These are phyloP conservation scores for Aphanomyces cochlioides DNA, from an alignment of 352 stramenopile genomes.

Conservation along the genomic window DNA sequence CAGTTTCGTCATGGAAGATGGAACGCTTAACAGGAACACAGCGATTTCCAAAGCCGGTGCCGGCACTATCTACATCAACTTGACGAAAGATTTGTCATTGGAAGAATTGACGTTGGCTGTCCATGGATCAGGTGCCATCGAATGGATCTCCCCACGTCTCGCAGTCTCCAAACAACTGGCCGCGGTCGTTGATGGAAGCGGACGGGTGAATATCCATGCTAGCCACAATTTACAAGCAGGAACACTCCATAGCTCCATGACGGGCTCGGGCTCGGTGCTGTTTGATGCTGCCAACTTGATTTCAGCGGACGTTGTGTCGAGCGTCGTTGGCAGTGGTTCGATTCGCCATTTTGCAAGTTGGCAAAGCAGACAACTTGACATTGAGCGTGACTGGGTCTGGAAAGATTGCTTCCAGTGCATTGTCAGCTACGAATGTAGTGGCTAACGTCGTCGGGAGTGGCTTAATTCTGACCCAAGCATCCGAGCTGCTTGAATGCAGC, in stretches of 20 bases:
- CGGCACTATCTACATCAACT: slow-evolving; percentile 16
- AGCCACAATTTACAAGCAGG: neutral
- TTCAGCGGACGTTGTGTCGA: slow-evolving; percentile 9
- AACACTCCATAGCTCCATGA: neutral
- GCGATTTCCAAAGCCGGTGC: slow-evolving; percentile 14
- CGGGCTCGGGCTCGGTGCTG: slow-evolving; percentile 20
- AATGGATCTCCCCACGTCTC: neutral
- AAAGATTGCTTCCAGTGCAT: slow-evolving; percentile 3
- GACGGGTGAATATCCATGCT: neutral
- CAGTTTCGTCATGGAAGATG: slow-evolving; percentile 21
- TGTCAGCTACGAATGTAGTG: neutral
- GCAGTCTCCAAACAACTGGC: neutral
- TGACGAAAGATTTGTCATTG: slow-evolving; percentile 13
- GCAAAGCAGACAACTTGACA: neutral
- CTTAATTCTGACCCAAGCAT: slow-evolving; percentile 17
- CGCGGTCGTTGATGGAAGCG: slow-evolving; percentile 2
- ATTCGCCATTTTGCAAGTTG: slow-evolving; percentile 21
- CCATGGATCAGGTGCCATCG: slow-evolving; percentile 13
- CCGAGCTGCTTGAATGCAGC: slow-evolving; percentile 8
- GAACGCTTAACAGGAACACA: neutral
- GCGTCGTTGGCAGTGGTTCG: slow-evolving; percentile 7
- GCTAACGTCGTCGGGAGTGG: slow-evolving; percentile 20
- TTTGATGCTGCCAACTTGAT: slow-evolving; percentile 15
- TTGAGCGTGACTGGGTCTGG: slow-evolving; percentile 13
- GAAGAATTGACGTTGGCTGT: slow-evolving; percentile 4